These are phyloP conservation scores for Sophora flavescens DNA, from an alignment of 306 rosid genomes.

Conservation along the genomic window DNA sequence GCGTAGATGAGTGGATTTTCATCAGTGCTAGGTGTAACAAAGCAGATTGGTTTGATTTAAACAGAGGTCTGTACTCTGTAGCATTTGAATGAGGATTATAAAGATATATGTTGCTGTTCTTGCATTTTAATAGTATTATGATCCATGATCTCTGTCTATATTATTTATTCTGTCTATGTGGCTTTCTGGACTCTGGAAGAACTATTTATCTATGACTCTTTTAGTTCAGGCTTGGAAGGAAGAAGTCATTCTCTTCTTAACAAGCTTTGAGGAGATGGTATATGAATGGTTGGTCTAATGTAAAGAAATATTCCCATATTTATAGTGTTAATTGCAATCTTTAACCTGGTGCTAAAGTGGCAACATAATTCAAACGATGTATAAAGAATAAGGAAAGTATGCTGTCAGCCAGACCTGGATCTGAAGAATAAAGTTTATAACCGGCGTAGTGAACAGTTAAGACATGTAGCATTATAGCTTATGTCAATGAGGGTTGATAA, in stretches of 20 bases:
- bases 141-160: not conserved
- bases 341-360: not conserved
- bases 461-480: not conserved
- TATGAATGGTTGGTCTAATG: conserved; percentile 11
- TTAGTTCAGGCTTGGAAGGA: not conserved
- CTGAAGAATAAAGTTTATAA: not conserved
- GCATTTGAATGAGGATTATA: conserved; percentile 14
- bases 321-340: conserved; percentile 9
- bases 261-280: conserved; percentile 1
- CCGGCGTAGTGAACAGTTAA: not conserved
- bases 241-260: conserved; percentile 13
- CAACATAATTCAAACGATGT: not conserved
- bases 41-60: not conserved
- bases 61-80: not conserved
- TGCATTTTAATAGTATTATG: not conserved
- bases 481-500: conserved; percentile 1
- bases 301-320: not conserved
- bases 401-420: not conserved
- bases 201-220: not conserved
- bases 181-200: conserved; percentile 1
- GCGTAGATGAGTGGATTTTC: not conserved
- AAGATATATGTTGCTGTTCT: conserved; percentile 35
- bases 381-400: not conserved
- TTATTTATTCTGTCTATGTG: not conserved
- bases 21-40: not conserved